Evolutionary conservation across 2,329 filamentous ascomycete species (phyloP).

Genomic region (Xylariaceae sp.): DNA sequence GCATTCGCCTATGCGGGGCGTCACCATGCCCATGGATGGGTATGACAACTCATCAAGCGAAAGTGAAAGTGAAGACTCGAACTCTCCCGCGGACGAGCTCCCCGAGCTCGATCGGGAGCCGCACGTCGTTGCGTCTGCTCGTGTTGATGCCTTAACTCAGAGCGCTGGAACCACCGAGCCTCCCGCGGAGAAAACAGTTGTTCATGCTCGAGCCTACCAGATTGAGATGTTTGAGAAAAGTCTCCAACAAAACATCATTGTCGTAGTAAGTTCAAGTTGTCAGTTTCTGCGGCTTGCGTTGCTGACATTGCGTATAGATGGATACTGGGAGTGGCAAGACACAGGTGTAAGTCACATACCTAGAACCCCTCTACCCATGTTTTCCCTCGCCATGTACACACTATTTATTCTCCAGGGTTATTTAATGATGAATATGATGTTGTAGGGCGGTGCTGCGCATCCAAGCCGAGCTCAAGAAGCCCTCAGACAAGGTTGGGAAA

Average conservation of each 20-base stretch:
- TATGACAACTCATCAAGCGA: slow-evolving; percentile 1
- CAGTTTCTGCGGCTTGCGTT: not conserved
- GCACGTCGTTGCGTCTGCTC: not conserved
- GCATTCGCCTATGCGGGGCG: slow-evolving; percentile 1
- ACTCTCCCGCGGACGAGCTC: not conserved
- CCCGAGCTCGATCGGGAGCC: not conserved
- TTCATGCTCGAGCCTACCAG: slow-evolving; percentile 61
- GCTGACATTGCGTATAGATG: slow-evolving; percentile 48
- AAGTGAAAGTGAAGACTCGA: slow-evolving; percentile 10
- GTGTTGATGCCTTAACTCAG: not conserved
- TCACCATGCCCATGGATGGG: not conserved
- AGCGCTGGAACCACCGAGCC: slow-evolving; percentile 1
- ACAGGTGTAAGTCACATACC: slow-evolving; percentile 57
- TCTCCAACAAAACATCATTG: slow-evolving; percentile 64
- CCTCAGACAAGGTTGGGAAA: slow-evolving; percentile 49
- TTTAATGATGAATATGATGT: not conserved
- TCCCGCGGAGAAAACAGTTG: slow-evolving; percentile 27
- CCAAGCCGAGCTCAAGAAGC: slow-evolving; percentile 56
- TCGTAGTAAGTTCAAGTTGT: slow-evolving; percentile 50
- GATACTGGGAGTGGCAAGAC: slow-evolving; percentile 78
- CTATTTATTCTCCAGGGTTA: not conserved
- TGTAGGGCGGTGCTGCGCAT: slow-evolving; percentile 65
- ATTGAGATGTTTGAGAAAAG: slow-evolving; percentile 71
- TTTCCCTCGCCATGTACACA: not conserved
- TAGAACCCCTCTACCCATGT: not conserved